These are phyloP conservation scores for Boletellus ananiceps DNA, from an alignment of 768 basidiomycete genomes.

Conservation along the genomic window DNA sequence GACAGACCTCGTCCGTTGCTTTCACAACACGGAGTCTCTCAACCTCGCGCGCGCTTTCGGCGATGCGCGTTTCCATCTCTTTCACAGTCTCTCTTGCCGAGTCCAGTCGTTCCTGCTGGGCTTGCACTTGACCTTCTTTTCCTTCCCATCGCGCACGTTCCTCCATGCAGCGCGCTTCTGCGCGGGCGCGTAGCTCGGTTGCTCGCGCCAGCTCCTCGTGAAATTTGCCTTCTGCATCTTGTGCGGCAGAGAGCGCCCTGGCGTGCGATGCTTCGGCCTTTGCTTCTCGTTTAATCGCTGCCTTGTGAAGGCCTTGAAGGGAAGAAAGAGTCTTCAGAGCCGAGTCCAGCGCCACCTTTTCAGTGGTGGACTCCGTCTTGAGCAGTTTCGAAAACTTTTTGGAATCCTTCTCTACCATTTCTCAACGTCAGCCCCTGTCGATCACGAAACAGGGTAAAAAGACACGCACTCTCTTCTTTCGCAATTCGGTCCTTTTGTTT, in stretches of 20 bases:
- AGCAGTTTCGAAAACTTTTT: slow-evolving; percentile 66
- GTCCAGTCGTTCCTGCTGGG: slow-evolving; percentile 47
- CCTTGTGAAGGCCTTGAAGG: slow-evolving; percentile 67
- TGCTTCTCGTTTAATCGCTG: slow-evolving; percentile 60
- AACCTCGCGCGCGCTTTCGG: slow-evolving; percentile 70
- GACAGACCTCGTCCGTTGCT: slow-evolving; percentile 57
- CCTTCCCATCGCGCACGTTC: slow-evolving; percentile 58
- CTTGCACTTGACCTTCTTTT: slow-evolving; percentile 43
- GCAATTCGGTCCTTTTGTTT: slow-evolving; percentile 49
- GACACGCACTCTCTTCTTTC: slow-evolving; percentile 47
- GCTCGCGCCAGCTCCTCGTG: slow-evolving; percentile 57
- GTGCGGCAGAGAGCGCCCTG: slow-evolving; percentile 51
- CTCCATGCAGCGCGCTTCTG: slow-evolving; percentile 42
- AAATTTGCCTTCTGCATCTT: slow-evolving; percentile 59
- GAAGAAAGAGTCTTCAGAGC: slow-evolving; percentile 62
- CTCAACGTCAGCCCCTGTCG: not conserved
- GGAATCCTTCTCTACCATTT: slow-evolving; percentile 47
- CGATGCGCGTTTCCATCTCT: slow-evolving; percentile 56
- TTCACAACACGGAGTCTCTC: slow-evolving; percentile 61
- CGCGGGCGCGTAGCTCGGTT: slow-evolving; percentile 45
- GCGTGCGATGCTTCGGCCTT: slow-evolving; percentile 50
- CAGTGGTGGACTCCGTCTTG: slow-evolving; percentile 61
- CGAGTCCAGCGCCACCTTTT: slow-evolving; percentile 55
- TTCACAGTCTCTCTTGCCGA: slow-evolving; percentile 48
- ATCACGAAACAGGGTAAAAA: not conserved